These are phyloP conservation scores for Plenodomus lindquistii DNA, from an alignment of 2,329 filamentous ascomycete species.

Conservation along the genomic window DNA sequence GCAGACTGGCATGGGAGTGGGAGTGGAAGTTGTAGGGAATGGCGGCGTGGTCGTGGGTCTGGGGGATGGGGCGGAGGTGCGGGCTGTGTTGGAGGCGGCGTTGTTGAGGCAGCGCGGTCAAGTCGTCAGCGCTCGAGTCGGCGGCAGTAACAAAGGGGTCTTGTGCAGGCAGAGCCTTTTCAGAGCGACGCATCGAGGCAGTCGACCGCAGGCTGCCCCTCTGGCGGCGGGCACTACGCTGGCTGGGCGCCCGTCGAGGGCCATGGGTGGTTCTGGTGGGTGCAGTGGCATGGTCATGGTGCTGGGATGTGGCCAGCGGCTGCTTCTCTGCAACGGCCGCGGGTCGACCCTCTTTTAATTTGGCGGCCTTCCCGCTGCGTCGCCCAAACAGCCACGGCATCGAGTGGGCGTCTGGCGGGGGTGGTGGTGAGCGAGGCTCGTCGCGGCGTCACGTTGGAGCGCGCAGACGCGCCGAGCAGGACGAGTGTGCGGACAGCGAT, in stretches of 20 bases:
- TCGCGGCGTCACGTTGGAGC: slow-evolving; percentile 6
- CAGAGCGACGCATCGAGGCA: slow-evolving; percentile 35
- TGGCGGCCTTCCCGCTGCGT: slow-evolving; percentile 69
- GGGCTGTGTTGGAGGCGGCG: slow-evolving; percentile 50
- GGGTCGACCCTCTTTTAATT: slow-evolving; percentile 44
- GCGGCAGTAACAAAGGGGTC: neutral
- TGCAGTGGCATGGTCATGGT: slow-evolving; percentile 5
- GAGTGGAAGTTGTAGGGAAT: slow-evolving; percentile 52
- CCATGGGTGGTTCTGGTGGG: slow-evolving; percentile 17
- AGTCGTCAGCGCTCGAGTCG: slow-evolving; percentile 46
- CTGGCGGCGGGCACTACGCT: slow-evolving; percentile 35
- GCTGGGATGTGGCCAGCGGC: slow-evolving; percentile 14
- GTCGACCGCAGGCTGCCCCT: slow-evolving; percentile 39
- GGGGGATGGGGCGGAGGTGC: slow-evolving; percentile 51
- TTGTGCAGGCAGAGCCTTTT: slow-evolving; percentile 28
- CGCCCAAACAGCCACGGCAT: slow-evolving; percentile 88
- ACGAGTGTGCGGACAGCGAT: slow-evolving; percentile 14
- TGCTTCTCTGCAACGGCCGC: slow-evolving; percentile 45
- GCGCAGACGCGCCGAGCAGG: slow-evolving; percentile 27
- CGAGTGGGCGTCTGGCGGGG: slow-evolving; percentile 11
- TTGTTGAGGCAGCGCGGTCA: slow-evolving; percentile 52
- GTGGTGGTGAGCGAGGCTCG: slow-evolving; percentile 8
- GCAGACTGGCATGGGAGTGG: slow-evolving; percentile 41
- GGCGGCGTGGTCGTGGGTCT: slow-evolving; percentile 43
- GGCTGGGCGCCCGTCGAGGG: slow-evolving; percentile 28